Evolutionary conservation across 2,329 filamentous ascomycete genomes (phyloP).

Genomic region (Penicillium hordei): DNA sequence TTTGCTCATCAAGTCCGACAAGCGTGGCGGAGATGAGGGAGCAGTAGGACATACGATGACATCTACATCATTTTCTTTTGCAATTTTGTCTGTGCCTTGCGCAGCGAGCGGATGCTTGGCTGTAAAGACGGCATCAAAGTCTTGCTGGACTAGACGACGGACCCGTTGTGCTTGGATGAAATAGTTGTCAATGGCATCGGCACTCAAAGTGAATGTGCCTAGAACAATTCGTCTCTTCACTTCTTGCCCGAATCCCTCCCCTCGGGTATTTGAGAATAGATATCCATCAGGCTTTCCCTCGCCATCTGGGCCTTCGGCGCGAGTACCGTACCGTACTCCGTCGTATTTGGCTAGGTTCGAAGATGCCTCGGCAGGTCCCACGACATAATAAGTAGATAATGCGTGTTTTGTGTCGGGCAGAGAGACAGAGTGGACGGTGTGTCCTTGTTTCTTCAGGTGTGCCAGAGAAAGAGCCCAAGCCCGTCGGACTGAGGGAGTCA

Average conservation of each 20-base stretch:
- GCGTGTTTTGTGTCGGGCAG: slow-evolving; percentile 82
- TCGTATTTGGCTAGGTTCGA: slow-evolving; percentile 98
- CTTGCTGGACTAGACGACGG: slow-evolving; percentile 75
- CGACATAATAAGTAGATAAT: slow-evolving; percentile 89
- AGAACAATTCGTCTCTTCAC: slow-evolving; percentile 84
- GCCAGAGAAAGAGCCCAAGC: slow-evolving; percentile 68
- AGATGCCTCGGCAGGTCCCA: slow-evolving; percentile 90
- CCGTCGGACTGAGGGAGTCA: slow-evolving; percentile 66
- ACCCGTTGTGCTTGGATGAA: slow-evolving; percentile 92
- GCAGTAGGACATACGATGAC: slow-evolving; percentile 86
- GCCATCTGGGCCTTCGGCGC: slow-evolving; percentile 51
- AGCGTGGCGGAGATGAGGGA: slow-evolving; percentile 68
- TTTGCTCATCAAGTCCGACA: slow-evolving; percentile 54
- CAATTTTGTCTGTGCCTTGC: slow-evolving; percentile 4
- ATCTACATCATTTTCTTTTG: slow-evolving; percentile 58
- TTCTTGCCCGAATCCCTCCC: slow-evolving; percentile 75
- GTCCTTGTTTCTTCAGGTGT: slow-evolving; percentile 63
- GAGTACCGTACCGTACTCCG: slow-evolving; percentile 83
- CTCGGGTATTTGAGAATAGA: slow-evolving; percentile 75
- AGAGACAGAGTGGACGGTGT: slow-evolving; percentile 71
- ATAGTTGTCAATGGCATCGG: slow-evolving; percentile 90
- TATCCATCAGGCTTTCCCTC: slow-evolving; percentile 52
- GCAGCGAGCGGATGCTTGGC: slow-evolving; percentile 64
- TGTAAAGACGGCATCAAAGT: slow-evolving; percentile 80
- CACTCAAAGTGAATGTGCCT: slow-evolving; percentile 85